Evolutionary conservation across 1,284 basidiomycete species (phyloP).

Genomic region (Bjerkandera adusta): DNA sequence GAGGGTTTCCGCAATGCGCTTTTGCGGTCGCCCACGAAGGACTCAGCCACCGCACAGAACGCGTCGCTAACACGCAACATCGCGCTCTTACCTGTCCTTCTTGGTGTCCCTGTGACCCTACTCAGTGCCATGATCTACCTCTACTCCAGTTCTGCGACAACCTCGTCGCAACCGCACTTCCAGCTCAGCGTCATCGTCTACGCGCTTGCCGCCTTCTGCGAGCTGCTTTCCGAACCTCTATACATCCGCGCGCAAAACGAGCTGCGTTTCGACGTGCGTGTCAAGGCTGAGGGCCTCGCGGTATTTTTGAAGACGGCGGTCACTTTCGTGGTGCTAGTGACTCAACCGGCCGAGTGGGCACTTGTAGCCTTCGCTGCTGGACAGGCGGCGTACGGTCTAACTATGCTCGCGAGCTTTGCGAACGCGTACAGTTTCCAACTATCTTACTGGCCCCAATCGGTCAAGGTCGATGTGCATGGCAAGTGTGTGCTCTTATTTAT

Average conservation of each 20-base stretch:
- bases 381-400: slow-evolving; percentile 66
- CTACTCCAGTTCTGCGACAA: slow-evolving; percentile 23
- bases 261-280: slow-evolving; percentile 63
- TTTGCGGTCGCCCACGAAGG: slow-evolving; percentile 38
- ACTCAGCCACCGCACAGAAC: not conserved
- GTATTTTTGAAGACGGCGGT: slow-evolving; percentile 73
- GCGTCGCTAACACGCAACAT: slow-evolving; percentile 27
- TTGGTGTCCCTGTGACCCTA: slow-evolving; percentile 31
- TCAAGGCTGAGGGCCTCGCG: slow-evolving; percentile 81
- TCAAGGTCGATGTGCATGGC: slow-evolving; percentile 22
- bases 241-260: slow-evolving; percentile 78
- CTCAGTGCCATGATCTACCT: slow-evolving; percentile 29
- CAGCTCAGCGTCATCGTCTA: slow-evolving; percentile 64
- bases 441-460: slow-evolving; percentile 22
- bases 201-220: slow-evolving; percentile 68
- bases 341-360: slow-evolving; percentile 49
- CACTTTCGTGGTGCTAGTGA: slow-evolving; percentile 64
- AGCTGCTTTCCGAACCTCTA: slow-evolving; percentile 82
- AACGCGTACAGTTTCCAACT: slow-evolving; percentile 22
- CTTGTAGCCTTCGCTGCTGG: slow-evolving; percentile 83
- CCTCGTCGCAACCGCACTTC: slow-evolving; percentile 62
- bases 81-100: slow-evolving; percentile 30
- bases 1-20: slow-evolving; percentile 90
- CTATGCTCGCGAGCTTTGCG: slow-evolving; percentile 33
- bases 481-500: slow-evolving; percentile 25